Evolutionary conservation across 768 basidiomycete species (phyloP), one percentile per base, ranked within the genome.

Genomic region (Tubosaeta sp.): DNA sequence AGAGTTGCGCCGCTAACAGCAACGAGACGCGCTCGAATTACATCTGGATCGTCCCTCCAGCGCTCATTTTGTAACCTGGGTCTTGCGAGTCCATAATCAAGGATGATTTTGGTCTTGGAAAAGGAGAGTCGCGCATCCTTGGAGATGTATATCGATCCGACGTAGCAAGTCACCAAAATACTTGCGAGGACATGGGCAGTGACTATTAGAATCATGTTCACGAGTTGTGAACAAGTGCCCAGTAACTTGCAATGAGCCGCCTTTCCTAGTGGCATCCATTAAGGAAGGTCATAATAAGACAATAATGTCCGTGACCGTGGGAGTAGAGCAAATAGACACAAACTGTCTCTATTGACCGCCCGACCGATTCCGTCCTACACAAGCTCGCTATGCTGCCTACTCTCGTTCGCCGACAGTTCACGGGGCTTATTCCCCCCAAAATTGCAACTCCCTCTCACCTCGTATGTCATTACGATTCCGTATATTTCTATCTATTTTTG

Each of bases 401-500:
- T 49, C 83, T 90, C 73, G 76, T 85, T 71, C 86, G 91, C 69
- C 88, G 91, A 65, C 83, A 88, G 68, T 85, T 97, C 59, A 82
- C 81, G 55, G 83, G 85, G 50, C 80, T 97, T 52, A 83, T 97
- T 61, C 95, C 95, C 37, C 95, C 95, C 46, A 97, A 97, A 77
- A 87, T 97, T 65, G 94, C 95, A 51, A 90, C 93, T 10, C 92
- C 94, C 1, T 80, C 83, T 47, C 85, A 91, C 60, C 85, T 97
- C 53, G 93, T 95, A 71, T 62, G 61, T 52, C 10, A 11, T 32
- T 7, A 3, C 16, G 2, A 3, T 10, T 1, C 0, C 1, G 2
- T n/a, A 5, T 16, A 14, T 43, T 3, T 32, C 8, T 43, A 19
- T 26, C 37, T 57, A 54, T 50, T 63, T 46, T 53, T 50, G 26